Conservation (phyloP, 345 rosid genomes). For the Citrus australasica region DNA sequence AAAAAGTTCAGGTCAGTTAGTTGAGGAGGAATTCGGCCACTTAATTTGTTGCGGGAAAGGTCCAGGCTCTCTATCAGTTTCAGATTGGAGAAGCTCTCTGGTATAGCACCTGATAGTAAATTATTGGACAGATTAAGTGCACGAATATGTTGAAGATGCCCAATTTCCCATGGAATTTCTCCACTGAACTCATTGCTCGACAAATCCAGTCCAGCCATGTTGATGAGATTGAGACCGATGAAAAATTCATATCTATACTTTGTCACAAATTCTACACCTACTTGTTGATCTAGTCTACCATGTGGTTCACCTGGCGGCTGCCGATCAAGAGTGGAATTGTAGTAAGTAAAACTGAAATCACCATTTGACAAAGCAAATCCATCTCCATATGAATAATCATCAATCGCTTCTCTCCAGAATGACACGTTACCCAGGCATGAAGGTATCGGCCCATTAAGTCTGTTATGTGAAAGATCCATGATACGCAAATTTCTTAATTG, state of each 20-base stretch:
- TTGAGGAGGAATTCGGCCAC: background rate
- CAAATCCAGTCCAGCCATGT: background rate
- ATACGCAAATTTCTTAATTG: background rate
- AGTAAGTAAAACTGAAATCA: accelerated
- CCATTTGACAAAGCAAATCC: accelerated
- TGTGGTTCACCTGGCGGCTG: accelerated
- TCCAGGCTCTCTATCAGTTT: background rate
- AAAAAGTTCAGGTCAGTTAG: background rate
- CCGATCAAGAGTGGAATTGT: background rate
- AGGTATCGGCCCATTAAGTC: background rate
- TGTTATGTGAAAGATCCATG: background rate
- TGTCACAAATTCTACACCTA: background rate
- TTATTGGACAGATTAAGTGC: background rate
- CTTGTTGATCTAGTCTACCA: accelerated
- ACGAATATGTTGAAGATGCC: background rate
- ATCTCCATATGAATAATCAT: background rate
- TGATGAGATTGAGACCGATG: background rate
- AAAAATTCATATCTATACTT: background rate
- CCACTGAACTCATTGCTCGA: background rate
- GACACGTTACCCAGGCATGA: background rate
- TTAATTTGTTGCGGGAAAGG: background rate
- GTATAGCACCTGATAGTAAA: background rate
- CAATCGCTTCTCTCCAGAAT: background rate
- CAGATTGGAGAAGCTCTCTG: background rate
- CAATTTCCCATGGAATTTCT: background rate